Percentiles rank a stretch among this genome's conserved stretches.
Evolutionary conservation across 2,329 filamentous ascomycete genomes (phyloP).

Genomic region (Cryphonectria nitschkei): DNA sequence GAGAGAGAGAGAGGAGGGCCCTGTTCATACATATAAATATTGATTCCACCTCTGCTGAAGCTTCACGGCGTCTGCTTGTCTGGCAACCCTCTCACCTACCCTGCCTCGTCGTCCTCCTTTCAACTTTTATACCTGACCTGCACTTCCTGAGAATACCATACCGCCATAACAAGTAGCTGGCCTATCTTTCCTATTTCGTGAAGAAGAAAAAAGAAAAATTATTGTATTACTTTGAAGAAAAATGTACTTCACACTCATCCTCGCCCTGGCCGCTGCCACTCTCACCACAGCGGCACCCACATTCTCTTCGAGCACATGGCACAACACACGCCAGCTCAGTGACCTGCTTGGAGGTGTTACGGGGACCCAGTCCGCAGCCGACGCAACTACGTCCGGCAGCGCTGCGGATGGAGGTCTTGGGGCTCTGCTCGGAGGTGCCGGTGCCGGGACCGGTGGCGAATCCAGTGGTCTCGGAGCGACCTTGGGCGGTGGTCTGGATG

Average conservation of each 20-base stretch:
- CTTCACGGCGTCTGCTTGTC: background rate
- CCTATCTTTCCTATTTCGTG: too few species aligned
- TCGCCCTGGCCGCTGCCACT: constrained; percentile 19
- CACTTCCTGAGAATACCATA: too few species aligned
- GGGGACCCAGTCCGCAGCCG: background rate
- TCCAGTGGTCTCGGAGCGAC: constrained; percentile 11
- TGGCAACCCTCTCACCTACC: too few species aligned
- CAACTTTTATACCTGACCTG: background rate
- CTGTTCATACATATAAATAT: background rate
- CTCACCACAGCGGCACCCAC: constrained; percentile 15
- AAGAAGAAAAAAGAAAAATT: background rate
- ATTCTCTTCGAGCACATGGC: background rate
- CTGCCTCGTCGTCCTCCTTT: too few species aligned
- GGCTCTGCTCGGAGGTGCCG: constrained; percentile 10
- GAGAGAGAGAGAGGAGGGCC: too few species aligned
- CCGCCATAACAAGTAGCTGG: too few species aligned
- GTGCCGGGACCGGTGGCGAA: background rate
- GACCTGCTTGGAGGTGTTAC: constrained; percentile 11
- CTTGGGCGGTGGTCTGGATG: constrained; percentile 12
- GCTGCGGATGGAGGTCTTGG: background rate
- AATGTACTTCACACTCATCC: constrained; percentile 8
- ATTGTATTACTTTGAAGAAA: background rate
- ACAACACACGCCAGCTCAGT: constrained; percentile 18
- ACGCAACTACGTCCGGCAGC: background rate
- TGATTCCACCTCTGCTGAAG: background rate